These are phyloP conservation scores for Saraca asoca DNA, from an alignment of 331 rosid genomes.

Conservation along the genomic window DNA sequence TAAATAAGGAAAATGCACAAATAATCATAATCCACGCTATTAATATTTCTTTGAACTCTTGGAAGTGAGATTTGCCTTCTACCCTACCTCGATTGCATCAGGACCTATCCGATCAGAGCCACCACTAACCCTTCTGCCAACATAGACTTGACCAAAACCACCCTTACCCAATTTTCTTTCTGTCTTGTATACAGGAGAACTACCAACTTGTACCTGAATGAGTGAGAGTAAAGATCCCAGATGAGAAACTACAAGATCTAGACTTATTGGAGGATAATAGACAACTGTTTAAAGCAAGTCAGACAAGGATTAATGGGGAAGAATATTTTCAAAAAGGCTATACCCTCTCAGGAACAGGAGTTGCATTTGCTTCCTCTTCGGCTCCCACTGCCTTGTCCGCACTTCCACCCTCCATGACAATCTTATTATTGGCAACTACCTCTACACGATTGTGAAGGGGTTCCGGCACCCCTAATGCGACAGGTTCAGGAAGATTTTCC, in stretches of 20 bases:
- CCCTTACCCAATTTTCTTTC: slow-evolving; percentile 97
- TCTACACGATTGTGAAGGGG: slow-evolving; percentile 60
- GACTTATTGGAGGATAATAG: background rate
- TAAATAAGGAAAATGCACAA: slow-evolving; percentile 24
- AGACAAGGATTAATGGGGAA: slow-evolving; percentile 3
- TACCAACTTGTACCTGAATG: slow-evolving; percentile 88
- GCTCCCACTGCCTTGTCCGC: slow-evolving; percentile 72
- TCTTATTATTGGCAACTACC: slow-evolving; percentile 69
- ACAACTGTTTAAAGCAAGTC: slow-evolving; percentile 6
- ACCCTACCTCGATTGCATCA: slow-evolving; percentile 78
- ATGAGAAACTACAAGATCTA: slow-evolving; percentile 15
- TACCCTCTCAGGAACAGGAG: slow-evolving; percentile 96
- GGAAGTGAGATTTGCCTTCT: slow-evolving; percentile 29
- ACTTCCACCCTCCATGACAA: slow-evolving; percentile 86
- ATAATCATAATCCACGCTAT: slow-evolving; percentile 25
- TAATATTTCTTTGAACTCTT: slow-evolving; percentile 14
- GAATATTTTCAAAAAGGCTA: slow-evolving; percentile 3
- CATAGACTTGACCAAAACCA: slow-evolving; percentile 95
- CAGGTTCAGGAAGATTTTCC: slow-evolving; percentile 62
- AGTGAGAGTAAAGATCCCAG: slow-evolving; percentile 15
- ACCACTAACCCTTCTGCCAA: slow-evolving; percentile 81
- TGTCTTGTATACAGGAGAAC: slow-evolving; percentile 78
- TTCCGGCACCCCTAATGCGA: slow-evolving; percentile 63
- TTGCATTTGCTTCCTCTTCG: slow-evolving; percentile 77
- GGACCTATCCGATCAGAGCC: slow-evolving; percentile 85